phyloP scores from a whole-genome alignment of 345 rosid genomes.

The Syzygium aromaticum region DNA sequence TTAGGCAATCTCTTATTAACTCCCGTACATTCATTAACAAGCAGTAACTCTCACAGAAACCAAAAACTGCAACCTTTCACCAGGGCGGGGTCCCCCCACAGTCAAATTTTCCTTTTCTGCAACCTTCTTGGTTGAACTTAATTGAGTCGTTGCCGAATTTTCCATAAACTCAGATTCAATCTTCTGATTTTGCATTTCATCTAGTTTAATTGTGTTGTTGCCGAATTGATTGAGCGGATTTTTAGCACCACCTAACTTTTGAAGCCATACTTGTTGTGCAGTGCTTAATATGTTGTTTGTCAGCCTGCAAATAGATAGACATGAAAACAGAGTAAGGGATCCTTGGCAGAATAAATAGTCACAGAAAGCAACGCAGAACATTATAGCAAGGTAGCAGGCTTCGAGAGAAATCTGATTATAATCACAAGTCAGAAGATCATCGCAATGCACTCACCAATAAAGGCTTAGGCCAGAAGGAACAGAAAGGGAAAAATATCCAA shows the following conservation, averaged over 20 bases:
- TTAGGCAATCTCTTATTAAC: background rate
- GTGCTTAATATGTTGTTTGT: slow-evolving; percentile 89
- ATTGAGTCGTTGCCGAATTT: too few relatives aligned
- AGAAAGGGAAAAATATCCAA: slow-evolving; percentile 93
- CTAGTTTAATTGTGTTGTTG: slow-evolving; percentile 29
- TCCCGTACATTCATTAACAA: background rate
- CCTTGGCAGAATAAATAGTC: background rate
- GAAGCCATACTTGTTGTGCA: slow-evolving; percentile 92
- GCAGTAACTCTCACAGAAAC: background rate
- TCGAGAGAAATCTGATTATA: background rate
- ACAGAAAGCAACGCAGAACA: background rate
- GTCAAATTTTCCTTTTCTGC: slow-evolving; percentile 28
- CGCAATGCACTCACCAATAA: slow-evolving; percentile 58
- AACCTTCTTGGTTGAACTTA: slow-evolving; percentile 9
- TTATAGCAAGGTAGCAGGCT: background rate
- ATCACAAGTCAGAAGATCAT: background rate
- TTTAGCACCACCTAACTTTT: slow-evolving; percentile 74
- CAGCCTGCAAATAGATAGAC: slow-evolving; percentile 40
- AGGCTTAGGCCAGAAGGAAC: slow-evolving; percentile 99
- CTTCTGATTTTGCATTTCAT: slow-evolving; percentile 23
- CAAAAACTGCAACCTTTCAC: slow-evolving; percentile 51
- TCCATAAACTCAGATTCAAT: slow-evolving; percentile 21
- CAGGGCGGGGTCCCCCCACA: slow-evolving; percentile 55
- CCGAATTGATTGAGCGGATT: slow-evolving; percentile 30
- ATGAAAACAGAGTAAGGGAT: slow-evolving; percentile 4